Percentiles rank a stretch among this genome's conserved stretches.
Conservation (phyloP, 2,329 filamentous ascomycete species). For the Curvularia sp. region DNA sequence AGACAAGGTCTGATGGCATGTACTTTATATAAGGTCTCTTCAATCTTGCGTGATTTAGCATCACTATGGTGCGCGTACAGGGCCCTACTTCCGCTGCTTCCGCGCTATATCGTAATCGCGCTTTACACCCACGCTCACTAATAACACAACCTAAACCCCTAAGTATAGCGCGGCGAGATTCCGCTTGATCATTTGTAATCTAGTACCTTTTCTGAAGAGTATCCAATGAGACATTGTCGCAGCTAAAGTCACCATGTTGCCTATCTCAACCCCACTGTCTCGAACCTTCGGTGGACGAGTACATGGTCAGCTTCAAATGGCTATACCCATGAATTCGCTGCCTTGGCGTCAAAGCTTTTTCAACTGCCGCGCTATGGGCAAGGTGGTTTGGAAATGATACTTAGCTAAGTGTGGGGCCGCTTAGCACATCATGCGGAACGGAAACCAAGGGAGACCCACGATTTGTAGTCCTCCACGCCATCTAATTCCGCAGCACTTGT, state of each 20-base stretch:
- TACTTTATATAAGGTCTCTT: background rate
- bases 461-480: background rate
- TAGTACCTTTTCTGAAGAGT: background rate
- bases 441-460: background rate
- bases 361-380: background rate
- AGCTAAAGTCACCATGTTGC: background rate
- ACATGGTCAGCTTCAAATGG: background rate
- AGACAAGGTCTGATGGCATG: background rate
- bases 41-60: slow-evolving; percentile 16
- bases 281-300: slow-evolving; percentile 2
- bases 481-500: background rate
- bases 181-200: background rate
- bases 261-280: background rate
- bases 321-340: background rate
- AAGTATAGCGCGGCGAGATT: background rate
- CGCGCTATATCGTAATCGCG: slow-evolving; percentile 7
- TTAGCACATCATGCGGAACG: slow-evolving; percentile 16
- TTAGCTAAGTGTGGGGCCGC: slow-evolving; percentile 7
- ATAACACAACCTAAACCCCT: background rate
- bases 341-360: background rate
- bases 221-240: background rate
- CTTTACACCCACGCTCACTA: background rate
- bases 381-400: background rate
- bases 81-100: slow-evolving; percentile 17
- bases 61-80: slow-evolving; percentile 10